Evolutionary conservation across 345 rosid genomes (phyloP), one percentile per base, ranked within the genome.

Genomic region (Eucalyptus decipiens): DNA sequence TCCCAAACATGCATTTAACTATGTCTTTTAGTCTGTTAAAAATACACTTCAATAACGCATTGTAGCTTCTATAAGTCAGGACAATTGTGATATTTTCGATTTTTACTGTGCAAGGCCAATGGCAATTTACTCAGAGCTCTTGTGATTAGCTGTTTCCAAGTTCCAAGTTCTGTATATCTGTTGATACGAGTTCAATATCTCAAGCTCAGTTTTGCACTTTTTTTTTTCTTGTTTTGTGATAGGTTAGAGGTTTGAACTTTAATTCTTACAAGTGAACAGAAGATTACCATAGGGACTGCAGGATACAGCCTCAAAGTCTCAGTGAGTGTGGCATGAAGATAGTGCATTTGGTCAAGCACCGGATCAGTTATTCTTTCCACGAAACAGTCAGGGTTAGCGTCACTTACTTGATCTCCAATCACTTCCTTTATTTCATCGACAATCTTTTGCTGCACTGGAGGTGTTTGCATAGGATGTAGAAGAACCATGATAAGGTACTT

Each of bases 271-370:
- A 4, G 52, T n/a, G 47, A 17, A 19, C 24, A 23, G 47, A 51
- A 32, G 13, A 19, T 94, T n/a, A 94, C 97, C 92, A 92, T 48
- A 18, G 97, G 99, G 15, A 93, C 94, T 14, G 94, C 88, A 91
- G 97, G 97, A 90, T 95, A 94, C 12, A 97, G 92, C 90, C 98
- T 92, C 90, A 95, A 89, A 87, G 98, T 95, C 93, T 97, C 99
- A 17, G 96, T 91, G 88, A 97, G 91, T 11, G 96, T 90, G 42
- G 98, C 97, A 50, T 95, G 98, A 88, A 97, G 98, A 91, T 96
- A 96, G 37, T 96, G 97, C 97, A 95, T 94, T 86, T 88, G 50
- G 28, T 96, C 95, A 6, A 97, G 95, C 43, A 91, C 91, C 56
- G 80, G 91, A 89, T 94, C 95, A 2, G 91, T 93, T 72, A 95